phyloP scores from a whole-genome alignment of 2,329 filamentous ascomycete genomes.

The Venturia aucupariae region DNA sequence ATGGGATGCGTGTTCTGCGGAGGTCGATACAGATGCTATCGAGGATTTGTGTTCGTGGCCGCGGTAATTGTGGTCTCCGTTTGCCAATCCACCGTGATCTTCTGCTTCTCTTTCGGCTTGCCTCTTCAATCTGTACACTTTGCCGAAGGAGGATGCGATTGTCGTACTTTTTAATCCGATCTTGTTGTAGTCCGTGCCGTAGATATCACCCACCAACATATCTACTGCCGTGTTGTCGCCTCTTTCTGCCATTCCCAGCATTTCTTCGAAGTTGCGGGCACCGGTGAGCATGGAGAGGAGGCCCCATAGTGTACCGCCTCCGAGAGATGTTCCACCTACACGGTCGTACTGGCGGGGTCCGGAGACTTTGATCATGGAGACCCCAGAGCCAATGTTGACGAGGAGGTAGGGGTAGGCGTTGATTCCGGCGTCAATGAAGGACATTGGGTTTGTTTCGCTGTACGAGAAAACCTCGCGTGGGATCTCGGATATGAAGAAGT shows the following conservation, averaged over 20 bases:
- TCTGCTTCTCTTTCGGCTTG: slow-evolving; percentile 72
- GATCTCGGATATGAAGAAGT: slow-evolving; percentile 98
- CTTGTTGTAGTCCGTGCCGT: slow-evolving; percentile 90
- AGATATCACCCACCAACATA: slow-evolving; percentile 96
- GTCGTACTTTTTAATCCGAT: slow-evolving; percentile 93
- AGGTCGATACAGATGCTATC: slow-evolving; percentile 15
- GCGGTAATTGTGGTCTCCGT: slow-evolving; percentile 34
- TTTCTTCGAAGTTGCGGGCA: slow-evolving; percentile 93
- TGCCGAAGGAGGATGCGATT: slow-evolving; percentile 93
- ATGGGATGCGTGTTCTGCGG: slow-evolving; percentile 25
- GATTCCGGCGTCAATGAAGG: slow-evolving; percentile 67
- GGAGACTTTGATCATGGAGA: slow-evolving; percentile 94
- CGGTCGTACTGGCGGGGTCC: slow-evolving; percentile 79
- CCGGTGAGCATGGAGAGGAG: slow-evolving; percentile 84
- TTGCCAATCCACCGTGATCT: slow-evolving; percentile 53
- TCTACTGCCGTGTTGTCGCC: slow-evolving; percentile 92
- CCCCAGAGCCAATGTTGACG: slow-evolving; percentile 95
- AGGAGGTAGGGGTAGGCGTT: slow-evolving; percentile 94
- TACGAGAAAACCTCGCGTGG: slow-evolving; percentile 96
- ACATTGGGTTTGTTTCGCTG: slow-evolving; percentile 81
- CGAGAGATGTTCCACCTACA: slow-evolving; percentile 88
- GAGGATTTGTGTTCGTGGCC: slow-evolving; percentile 17
- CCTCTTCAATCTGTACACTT: slow-evolving; percentile 88
- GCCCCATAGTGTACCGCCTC: slow-evolving; percentile 96
- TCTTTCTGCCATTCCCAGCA: slow-evolving; percentile 82